Conservation (phyloP, 148 eudicot species). For the Rhododendron ovatum region DNA sequence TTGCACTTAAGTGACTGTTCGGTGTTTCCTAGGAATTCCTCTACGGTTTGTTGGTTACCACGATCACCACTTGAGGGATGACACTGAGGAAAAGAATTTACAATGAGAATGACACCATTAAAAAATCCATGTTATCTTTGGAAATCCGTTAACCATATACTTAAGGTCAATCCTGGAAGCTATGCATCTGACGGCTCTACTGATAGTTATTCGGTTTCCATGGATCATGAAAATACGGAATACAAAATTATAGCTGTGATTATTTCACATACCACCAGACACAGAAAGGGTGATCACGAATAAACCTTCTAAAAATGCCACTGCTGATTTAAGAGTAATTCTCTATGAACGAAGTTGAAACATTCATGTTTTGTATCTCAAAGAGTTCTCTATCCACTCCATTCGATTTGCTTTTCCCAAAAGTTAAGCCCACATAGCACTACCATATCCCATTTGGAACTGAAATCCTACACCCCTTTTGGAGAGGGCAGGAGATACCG, state of each 20-base stretch:
- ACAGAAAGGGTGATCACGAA: background rate
- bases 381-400: background rate
- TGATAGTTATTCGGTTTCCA: background rate
- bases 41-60: background rate
- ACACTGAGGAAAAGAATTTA: background rate
- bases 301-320: background rate
- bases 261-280: background rate
- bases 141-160: background rate
- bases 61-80: background rate
- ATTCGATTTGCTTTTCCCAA: background rate
- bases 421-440: background rate
- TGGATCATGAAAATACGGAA: background rate
- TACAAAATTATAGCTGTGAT: background rate
- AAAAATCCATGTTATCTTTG: background rate
- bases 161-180: background rate
- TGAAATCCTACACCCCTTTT: background rate
- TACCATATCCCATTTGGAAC: background rate
- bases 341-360: background rate
- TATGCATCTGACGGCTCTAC: background rate
- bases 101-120: background rate
- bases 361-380: background rate
- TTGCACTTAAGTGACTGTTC: background rate
- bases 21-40: background rate
- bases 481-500: background rate
- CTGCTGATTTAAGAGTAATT: background rate